Base-by-base conservation (phyloP, 2,329 filamentous ascomycete genomes). In the Aspergillus pseudoterreus region DNA sequence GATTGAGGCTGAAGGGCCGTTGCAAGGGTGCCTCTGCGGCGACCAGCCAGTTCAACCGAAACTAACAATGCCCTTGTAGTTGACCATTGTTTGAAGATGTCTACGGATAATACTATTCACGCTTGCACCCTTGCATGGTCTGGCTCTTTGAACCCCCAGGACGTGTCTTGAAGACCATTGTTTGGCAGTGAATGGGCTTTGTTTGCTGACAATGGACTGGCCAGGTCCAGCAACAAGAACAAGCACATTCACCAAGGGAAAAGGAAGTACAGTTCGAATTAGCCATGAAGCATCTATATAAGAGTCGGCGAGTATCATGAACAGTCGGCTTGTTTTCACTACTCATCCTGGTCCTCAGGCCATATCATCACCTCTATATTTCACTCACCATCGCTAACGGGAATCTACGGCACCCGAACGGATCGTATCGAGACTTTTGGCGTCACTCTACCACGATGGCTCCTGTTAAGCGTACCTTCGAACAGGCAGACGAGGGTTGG, bases 401-500 rank as follows among this genome's bases (percentile, higher is more conserved):
- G 5, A 38, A n/a, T 38, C 12, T 38, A n/a, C 2, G 14, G 9
- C 15, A 38, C 15, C 11, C 35, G 15, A 6, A 38, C 35, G 15
- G 27, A 30, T 30, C 8, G 27, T 30, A 8, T 30, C 27, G 27
- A 10, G 27, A 30, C 27, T 11, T 11, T 30, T 4, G 27, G 27
- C 35, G 11, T 38, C 14, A 38, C 35, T n/a, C 35, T 17, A 38
- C 35, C 35, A 38, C 8, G 8, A 38, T 38, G 35, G 6, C 35
- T 15, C 14, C 11, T n/a, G 8, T 6, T 11, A 48, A 48, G 45
- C 38, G 45, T 27, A 32, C 35, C 24, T 42, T 30, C 8, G 54
- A 58, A 46, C 50, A 60, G 35, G 27, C 43, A 56, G 58, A 9
- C 57, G 61, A 39, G 38, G 24, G 45, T 15, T 17, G 15, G 35